These are phyloP conservation scores for Endogone sp. DNA, from an alignment of 192 early-diverging fungal species.

Conservation along the genomic window DNA sequence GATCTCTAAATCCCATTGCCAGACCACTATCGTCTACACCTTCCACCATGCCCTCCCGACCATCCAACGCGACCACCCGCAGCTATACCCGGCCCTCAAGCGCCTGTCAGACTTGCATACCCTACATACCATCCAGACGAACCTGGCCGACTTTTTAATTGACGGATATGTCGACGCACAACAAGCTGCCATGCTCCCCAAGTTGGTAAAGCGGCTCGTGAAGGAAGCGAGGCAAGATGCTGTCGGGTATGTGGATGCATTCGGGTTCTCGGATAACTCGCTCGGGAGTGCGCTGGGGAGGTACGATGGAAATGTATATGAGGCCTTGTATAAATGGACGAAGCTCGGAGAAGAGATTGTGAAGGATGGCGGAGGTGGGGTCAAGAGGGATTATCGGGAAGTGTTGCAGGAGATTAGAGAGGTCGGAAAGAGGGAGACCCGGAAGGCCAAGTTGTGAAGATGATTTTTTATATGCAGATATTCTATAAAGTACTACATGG, in stretches of 20 bases:
- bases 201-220: constrained; percentile 29
- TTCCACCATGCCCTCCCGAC: constrained; percentile 32
- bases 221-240: constrained; percentile 58
- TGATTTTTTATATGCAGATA: too few relatives aligned
- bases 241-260: constrained; percentile 80
- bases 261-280: constrained; percentile 79
- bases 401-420: neutral
- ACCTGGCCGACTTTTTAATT: constrained; percentile 31
- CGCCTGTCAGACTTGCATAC: constrained; percentile 28
- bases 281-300: constrained; percentile 84
- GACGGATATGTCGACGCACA: constrained; percentile 24
- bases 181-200: constrained; percentile 22
- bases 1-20: constrained; percentile 48
- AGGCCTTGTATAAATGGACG: constrained; percentile 57
- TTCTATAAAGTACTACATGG: too few relatives aligned
- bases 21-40: constrained; percentile 46
- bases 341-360: neutral
- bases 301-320: constrained; percentile 80
- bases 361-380: neutral
- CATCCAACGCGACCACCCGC: constrained; percentile 21
- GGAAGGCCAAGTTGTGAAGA: neutral
- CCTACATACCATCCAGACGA: constrained; percentile 30
- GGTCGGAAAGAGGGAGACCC: neutral
- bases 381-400: neutral
- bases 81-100: constrained; percentile 18